Base-by-base conservation (phyloP, 371 early-diverging fungal species). In the Gilbertella persicaria region DNA sequence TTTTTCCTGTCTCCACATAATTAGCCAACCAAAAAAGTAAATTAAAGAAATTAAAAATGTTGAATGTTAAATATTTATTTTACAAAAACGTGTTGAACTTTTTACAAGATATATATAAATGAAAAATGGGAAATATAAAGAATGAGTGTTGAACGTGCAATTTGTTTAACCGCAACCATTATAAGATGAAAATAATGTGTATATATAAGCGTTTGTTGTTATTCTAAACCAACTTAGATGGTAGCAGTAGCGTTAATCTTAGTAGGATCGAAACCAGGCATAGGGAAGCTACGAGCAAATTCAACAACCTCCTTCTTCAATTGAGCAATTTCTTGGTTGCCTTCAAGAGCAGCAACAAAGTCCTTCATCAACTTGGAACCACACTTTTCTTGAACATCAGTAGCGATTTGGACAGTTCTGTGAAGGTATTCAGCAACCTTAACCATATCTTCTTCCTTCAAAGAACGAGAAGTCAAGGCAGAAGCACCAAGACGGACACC, bases 301-400 rank as follows among this genome's bases (percentile, higher is more conserved):
- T 78, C 84, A 68, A 93, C 85, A n/a, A 98, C 95, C 65, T 95
- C 91, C 68, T 83, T 82, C 71, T 86, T 85, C 59, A 99, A 86
- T 54, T 82, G 79, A 52, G 82, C 77, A 60, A 92, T 80, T 45
- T 90, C 88, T 35, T 75, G 71, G 58, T 86, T 87, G 37, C 57
- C 57, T 37, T 56, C 50, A 26, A 51, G 78, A 37, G 86, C 91
- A 50, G 79, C 86, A 41, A 92, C 83, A 82, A 98, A 97, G 81
- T 96, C 97, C 86, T 97, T 97, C 79, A 97, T 80, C 78, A 95
- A 61, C 86, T 95, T 96, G 71, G 89, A 88, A 26, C 90, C 88
- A 50, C 85, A 81, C 69, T 82, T 75, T n/a, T 82, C 80, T 72
- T 84, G 83, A 45, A 93, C 80, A 66, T 78, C 80, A 29, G 85